A percentile compares a stretch with the other conserved stretches of the same genome.
phyloP scores from a whole-genome alignment of 2,329 filamentous ascomycete species.

The Trichoderma arundinaceum region DNA sequence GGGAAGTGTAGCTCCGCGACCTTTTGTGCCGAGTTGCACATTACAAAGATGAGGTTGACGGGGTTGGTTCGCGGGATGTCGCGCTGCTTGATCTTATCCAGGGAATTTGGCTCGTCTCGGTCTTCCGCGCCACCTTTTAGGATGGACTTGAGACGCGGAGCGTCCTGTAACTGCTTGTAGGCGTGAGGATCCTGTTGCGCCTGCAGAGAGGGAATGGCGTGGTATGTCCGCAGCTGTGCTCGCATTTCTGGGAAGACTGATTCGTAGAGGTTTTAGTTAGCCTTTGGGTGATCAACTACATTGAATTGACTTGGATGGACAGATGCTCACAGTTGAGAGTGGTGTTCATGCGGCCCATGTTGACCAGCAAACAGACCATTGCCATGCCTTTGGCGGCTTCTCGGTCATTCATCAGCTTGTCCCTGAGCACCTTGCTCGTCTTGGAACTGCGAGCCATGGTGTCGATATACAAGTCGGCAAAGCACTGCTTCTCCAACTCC shows the following conservation, averaged over 20 bases:
- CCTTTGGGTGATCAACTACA: neutral
- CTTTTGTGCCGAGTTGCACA: constrained; percentile 87
- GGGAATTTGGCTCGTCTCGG: constrained; percentile 76
- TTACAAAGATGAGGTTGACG: constrained; percentile 94
- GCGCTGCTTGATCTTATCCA: constrained; percentile 77
- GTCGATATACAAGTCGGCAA: constrained; percentile 97
- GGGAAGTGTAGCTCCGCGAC: constrained; percentile 93
- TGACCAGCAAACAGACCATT: constrained; percentile 97
- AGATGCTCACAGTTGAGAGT: constrained; percentile 83
- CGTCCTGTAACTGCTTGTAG: constrained; percentile 98
- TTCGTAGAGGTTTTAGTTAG: neutral
- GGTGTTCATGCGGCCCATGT: constrained; percentile 98
- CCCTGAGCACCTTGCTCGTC: constrained; percentile 96
- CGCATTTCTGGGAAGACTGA: constrained; percentile 99
- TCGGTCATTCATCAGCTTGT: constrained; percentile 91
- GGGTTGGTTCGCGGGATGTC: constrained; percentile 82
- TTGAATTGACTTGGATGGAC: constrained; percentile 22
- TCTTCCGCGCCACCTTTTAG: constrained; percentile 96
- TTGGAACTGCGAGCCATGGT: constrained; percentile 99
- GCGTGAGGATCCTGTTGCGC: constrained; percentile 93
- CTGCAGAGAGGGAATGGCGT: constrained; percentile 95
- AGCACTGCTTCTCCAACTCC: constrained; percentile 69
- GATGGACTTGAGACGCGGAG: constrained; percentile 93
- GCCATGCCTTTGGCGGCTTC: constrained; percentile 97
- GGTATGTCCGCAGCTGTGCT: constrained; percentile 94